Percentiles rank a stretch among this genome's conserved stretches.
phyloP scores from a whole-genome alignment of 768 basidiomycete genomes.

The Melanogaster broomeanus region DNA sequence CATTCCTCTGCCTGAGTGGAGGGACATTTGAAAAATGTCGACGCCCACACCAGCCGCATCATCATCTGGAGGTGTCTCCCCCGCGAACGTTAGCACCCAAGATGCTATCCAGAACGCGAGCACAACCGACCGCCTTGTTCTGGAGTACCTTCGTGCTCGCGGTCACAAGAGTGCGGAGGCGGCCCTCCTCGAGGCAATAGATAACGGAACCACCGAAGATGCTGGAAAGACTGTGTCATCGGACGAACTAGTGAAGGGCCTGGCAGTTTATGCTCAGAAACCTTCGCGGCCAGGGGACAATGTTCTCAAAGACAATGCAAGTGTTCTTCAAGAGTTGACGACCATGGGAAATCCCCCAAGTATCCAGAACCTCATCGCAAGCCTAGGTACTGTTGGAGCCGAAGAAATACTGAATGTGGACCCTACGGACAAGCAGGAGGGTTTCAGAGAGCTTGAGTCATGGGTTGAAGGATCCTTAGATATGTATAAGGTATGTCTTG shows the following conservation, averaged over 20 bases:
- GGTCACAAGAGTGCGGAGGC: slow-evolving; percentile 49
- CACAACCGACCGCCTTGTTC: slow-evolving; percentile 41
- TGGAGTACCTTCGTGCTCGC: slow-evolving; percentile 50
- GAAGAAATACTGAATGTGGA: slow-evolving; percentile 82
- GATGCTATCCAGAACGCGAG: slow-evolving; percentile 20
- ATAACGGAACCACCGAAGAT: slow-evolving; percentile 34
- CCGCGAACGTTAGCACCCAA: slow-evolving; percentile 28
- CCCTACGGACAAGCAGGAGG: slow-evolving; percentile 84
- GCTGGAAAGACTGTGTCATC: slow-evolving; percentile 40
- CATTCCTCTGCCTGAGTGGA: neutral
- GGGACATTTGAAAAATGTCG: slow-evolving; percentile 25
- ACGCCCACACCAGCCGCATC: slow-evolving; percentile 34
- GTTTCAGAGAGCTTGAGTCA: slow-evolving; percentile 80
- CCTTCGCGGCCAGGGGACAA: slow-evolving; percentile 69
- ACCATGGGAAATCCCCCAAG: slow-evolving; percentile 69
- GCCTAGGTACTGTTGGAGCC: slow-evolving; percentile 75
- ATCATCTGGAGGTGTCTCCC: slow-evolving; percentile 35
- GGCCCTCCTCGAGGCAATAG: slow-evolving; percentile 41
- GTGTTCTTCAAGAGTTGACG: slow-evolving; percentile 66
- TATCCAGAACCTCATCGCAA: slow-evolving; percentile 75
- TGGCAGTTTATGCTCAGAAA: slow-evolving; percentile 71
- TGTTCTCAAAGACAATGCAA: slow-evolving; percentile 63
- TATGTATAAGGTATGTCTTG: slow-evolving; percentile 75
- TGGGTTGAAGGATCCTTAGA: slow-evolving; percentile 92
- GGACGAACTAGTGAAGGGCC: slow-evolving; percentile 57